Evolutionary conservation across 257 asterid genomes (phyloP).

Genomic region (Gardenia jasminoides): DNA sequence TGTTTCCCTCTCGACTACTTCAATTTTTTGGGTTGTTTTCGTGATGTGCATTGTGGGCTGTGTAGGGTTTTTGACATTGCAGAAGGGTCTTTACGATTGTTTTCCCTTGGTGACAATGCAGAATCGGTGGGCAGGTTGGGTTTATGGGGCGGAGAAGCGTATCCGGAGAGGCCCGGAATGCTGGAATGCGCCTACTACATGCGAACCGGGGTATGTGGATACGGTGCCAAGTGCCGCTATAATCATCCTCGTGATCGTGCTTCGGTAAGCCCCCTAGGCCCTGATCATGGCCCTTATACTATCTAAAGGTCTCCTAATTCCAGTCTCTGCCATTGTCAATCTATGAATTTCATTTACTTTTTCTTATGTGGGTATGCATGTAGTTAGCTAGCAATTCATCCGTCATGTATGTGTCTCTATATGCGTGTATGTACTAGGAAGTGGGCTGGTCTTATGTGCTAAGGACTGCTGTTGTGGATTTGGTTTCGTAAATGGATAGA

Average conservation of each 20-base stretch:
- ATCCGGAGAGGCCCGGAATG: conserved; percentile 73
- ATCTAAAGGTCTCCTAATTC: neutral
- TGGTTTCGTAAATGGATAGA: conserved; percentile 10
- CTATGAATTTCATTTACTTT: neutral
- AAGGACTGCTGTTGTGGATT: neutral
- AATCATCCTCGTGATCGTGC: conserved; percentile 76
- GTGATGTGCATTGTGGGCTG: conserved; percentile 23
- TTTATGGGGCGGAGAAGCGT: conserved; percentile 52
- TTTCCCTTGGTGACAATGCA: conserved; percentile 29
- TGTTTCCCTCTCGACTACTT: conserved; percentile 15
- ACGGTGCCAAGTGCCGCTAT: conserved; percentile 78
- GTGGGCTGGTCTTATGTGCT: neutral
- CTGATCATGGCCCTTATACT: conserved; percentile 5
- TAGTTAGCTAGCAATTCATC: neutral
- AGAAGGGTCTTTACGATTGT: conserved; percentile 6
- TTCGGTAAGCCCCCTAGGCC: conserved; percentile 41
- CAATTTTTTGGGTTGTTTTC: neutral
- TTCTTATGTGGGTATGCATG: neutral
- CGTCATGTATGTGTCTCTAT: neutral
- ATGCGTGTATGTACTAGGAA: neutral
- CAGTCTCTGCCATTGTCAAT: neutral
- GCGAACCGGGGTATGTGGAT: conserved; percentile 81
- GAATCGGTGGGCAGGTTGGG: conserved; percentile 60
- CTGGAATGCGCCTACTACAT: conserved; percentile 73
- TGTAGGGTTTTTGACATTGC: conserved; percentile 17